phyloP scores from a whole-genome alignment of 257 asterid species.

The Salvia miltiorrhiza region DNA sequence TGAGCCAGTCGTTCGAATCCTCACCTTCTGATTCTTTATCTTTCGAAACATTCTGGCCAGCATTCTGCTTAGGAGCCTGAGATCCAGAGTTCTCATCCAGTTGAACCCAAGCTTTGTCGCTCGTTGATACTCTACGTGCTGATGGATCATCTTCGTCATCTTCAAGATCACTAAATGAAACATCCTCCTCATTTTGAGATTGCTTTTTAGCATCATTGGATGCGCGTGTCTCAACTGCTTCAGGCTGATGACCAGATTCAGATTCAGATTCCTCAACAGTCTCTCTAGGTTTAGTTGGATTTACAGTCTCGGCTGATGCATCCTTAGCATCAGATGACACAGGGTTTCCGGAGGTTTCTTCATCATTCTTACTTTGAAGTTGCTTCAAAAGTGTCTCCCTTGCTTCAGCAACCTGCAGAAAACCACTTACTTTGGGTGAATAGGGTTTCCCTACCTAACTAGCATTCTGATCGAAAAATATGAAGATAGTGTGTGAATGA shows the following conservation, averaged over 20 bases:
- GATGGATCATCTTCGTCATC: constrained; percentile 46
- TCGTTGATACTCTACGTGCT: constrained; percentile 21
- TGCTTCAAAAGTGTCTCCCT: constrained; percentile 64
- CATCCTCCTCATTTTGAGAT: constrained; percentile 44
- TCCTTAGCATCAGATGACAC: constrained; percentile 25
- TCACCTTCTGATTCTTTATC: constrained; percentile 72
- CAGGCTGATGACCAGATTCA: constrained; percentile 24
- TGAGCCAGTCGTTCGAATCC: constrained; percentile 75
- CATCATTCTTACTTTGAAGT: constrained; percentile 40
- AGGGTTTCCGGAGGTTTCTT: constrained; percentile 33
- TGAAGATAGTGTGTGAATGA: not conserved
- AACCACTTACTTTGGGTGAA: constrained; percentile 12
- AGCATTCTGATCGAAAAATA: not conserved
- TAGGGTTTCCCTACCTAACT: not conserved
- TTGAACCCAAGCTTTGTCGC: constrained; percentile 47
- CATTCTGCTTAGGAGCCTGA: constrained; percentile 28
- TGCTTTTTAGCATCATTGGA: constrained; percentile 22
- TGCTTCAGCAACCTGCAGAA: constrained; percentile 49
- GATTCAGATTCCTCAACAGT: constrained; percentile 24
- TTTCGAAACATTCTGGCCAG: constrained; percentile 23
- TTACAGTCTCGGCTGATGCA: constrained; percentile 22
- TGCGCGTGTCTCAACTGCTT: constrained; percentile 21
- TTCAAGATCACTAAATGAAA: constrained; percentile 79
- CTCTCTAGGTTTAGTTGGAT: constrained; percentile 24
- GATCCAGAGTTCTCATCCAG: constrained; percentile 31